phyloP scores from a whole-genome alignment of 768 basidiomycete species.

The Boletus rufocinnamomeus region DNA sequence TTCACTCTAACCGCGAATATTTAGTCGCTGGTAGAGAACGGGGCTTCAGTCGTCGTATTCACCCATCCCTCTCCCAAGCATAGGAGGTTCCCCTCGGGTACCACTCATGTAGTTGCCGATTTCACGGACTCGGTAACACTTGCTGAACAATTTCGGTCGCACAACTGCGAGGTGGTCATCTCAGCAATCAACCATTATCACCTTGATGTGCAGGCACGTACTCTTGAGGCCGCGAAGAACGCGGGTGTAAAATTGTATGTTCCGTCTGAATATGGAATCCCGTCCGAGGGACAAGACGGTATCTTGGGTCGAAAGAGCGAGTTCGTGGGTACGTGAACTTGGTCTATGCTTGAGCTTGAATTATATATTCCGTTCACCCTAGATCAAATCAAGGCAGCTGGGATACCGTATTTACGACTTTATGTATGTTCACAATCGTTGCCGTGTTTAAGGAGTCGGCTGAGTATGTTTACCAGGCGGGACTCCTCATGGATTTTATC shows the following conservation, averaged over 20 bases:
- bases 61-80: conserved; percentile 14
- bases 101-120: conserved; percentile 14
- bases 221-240: conserved; percentile 32
- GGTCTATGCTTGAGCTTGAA: not conserved
- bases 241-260: conserved; percentile 33
- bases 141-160: conserved; percentile 13
- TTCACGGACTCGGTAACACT: conserved; percentile 13
- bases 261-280: conserved; percentile 32
- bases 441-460: not conserved
- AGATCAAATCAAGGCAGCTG: conserved; percentile 18
- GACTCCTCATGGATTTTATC: conserved; percentile 28
- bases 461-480: conserved; percentile 11
- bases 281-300: conserved; percentile 25
- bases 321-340: conserved; percentile 16
- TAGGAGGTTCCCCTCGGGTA: conserved; percentile 11
- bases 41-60: conserved; percentile 16
- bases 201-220: conserved; percentile 23
- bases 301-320: conserved; percentile 18
- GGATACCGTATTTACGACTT: conserved; percentile 22
- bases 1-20: conserved; percentile 1
- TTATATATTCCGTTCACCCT: not conserved
- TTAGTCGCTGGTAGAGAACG: conserved; percentile 14
- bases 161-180: conserved; percentile 31
- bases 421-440: conserved; percentile 19
- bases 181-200: conserved; percentile 26